Evolutionary conservation across 768 basidiomycete species (phyloP).

Genomic region (Crepidotus variabilis): DNA sequence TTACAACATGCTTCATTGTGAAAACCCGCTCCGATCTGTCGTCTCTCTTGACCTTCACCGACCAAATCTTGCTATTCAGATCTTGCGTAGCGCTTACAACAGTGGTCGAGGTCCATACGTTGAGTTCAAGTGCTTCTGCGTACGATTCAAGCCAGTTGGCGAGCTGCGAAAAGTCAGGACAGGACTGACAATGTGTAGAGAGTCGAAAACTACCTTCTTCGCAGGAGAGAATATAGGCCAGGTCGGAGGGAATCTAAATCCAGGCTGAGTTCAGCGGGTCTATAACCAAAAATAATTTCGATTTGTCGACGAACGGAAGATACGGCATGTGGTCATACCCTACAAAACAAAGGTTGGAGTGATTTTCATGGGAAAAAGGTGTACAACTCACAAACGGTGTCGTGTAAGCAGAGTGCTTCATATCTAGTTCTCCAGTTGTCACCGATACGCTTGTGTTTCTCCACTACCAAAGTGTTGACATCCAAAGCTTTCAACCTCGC

Average conservation of each 20-base stretch:
- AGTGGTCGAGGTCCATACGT: slow-evolving; percentile 56
- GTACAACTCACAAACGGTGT: slow-evolving; percentile 55
- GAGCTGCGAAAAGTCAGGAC: slow-evolving; percentile 29
- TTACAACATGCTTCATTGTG: slow-evolving; percentile 47
- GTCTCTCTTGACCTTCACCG: slow-evolving; percentile 30
- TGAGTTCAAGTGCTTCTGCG: slow-evolving; percentile 53
- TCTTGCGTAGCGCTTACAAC: slow-evolving; percentile 35
- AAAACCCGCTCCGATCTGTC: slow-evolving; percentile 33
- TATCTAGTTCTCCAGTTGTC: slow-evolving; percentile 68
- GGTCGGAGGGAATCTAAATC: slow-evolving; percentile 24
- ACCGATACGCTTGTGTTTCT: slow-evolving; percentile 58
- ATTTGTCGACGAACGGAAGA: slow-evolving; percentile 39
- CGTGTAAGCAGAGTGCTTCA: slow-evolving; percentile 62
- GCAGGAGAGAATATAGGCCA: slow-evolving; percentile 29
- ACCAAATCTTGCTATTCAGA: slow-evolving; percentile 38
- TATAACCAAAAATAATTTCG: slow-evolving; percentile 2
- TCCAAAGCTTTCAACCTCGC: slow-evolving; percentile 62
- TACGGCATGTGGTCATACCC: slow-evolving; percentile 60
- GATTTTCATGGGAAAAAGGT: not conserved
- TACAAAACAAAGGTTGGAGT: slow-evolving; percentile 15
- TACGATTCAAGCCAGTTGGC: slow-evolving; percentile 67
- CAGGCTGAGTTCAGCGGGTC: slow-evolving; percentile 3
- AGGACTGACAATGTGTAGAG: no score
- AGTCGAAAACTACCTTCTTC: slow-evolving; percentile 16
- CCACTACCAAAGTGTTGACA: slow-evolving; percentile 57